phyloP scores from a whole-genome alignment of 257 asterid genomes.

The Solanum paucissectum region DNA sequence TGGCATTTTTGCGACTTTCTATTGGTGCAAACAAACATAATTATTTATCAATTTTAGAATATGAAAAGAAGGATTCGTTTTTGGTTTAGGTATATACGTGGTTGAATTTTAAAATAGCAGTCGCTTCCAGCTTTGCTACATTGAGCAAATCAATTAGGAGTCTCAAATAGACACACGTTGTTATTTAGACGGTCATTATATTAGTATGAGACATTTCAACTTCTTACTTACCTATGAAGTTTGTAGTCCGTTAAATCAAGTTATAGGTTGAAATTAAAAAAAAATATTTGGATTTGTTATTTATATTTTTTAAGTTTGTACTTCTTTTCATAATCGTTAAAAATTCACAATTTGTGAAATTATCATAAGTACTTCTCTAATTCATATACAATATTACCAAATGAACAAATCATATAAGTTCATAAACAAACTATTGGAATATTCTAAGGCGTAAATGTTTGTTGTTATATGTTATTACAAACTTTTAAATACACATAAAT shows the following conservation, averaged over 20 bases:
- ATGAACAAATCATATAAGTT: too few relatives aligned
- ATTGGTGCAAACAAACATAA: background rate
- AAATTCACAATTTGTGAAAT: too few relatives aligned
- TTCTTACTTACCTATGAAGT: background rate
- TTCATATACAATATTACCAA: too few relatives aligned
- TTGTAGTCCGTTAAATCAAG: background rate
- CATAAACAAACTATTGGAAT: too few relatives aligned
- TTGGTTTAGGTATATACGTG: background rate
- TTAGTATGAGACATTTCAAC: background rate
- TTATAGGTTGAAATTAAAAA: too few relatives aligned
- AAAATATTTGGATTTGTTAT: too few relatives aligned
- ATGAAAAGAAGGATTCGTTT: background rate
- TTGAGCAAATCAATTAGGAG: background rate
- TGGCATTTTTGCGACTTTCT: conserved; percentile 7
- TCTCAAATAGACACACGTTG: background rate
- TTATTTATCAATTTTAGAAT: background rate
- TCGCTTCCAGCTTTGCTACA: background rate
- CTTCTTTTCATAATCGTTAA: too few relatives aligned
- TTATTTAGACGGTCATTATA: background rate
- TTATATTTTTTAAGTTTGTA: too few relatives aligned
- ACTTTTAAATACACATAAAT: too few relatives aligned
- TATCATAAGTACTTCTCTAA: too few relatives aligned
- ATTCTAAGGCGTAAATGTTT: too few relatives aligned
- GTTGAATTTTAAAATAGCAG: background rate
- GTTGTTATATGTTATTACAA: too few relatives aligned